Base-by-base conservation (phyloP, 192 early-diverging fungal genomes). In the Rhizophagus sp. region DNA sequence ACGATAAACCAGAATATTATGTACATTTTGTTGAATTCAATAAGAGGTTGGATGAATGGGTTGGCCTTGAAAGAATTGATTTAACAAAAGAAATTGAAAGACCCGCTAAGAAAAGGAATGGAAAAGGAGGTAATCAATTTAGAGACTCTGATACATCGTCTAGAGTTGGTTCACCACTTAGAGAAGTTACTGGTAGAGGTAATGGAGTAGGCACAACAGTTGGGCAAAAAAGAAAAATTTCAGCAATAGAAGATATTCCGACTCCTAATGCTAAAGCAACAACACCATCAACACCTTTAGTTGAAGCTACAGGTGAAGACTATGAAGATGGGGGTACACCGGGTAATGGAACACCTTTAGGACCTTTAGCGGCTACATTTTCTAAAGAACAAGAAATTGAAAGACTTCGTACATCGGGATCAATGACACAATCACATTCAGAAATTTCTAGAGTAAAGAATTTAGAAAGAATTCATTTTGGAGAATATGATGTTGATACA, bases 11-110 rank as follows among this genome's bases (percentile, higher is more conserved):
- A 49, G 91, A 96, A 87, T 97, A 95, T 81, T 99, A 99, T 84
- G 96, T 99, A 19, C 98, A 99, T 83, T 97, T 97, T 81, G 90
- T 97, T 7, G 93, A 95, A 73, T 98, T 95, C 87, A 99, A 99
- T 90, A 99, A 99, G 84, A 95, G 98, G 24, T 87, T 99, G 69
- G 98, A 99, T 87, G 97, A 98, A 83, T 98, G 97, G 98, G 94
- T 99, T 1, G 36, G 84, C 0, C 84, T 90, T 3, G 83, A 89
- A 8, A 88, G 93, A 19, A 86, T 94, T 30, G 89, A 94, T 39
- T 83, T 95, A 62, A 81, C 88, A 49, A 88, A 89, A 50, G 92
- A 89, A 1, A 90, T 95, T 36, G 90, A 91, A 67, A 93, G 68
- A 9, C 52, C 78, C 89, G 70, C 95, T 93, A 0, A 94, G 92